Evolutionary conservation across 1,284 basidiomycete species (phyloP).

Genomic region (Mycena citricolor): DNA sequence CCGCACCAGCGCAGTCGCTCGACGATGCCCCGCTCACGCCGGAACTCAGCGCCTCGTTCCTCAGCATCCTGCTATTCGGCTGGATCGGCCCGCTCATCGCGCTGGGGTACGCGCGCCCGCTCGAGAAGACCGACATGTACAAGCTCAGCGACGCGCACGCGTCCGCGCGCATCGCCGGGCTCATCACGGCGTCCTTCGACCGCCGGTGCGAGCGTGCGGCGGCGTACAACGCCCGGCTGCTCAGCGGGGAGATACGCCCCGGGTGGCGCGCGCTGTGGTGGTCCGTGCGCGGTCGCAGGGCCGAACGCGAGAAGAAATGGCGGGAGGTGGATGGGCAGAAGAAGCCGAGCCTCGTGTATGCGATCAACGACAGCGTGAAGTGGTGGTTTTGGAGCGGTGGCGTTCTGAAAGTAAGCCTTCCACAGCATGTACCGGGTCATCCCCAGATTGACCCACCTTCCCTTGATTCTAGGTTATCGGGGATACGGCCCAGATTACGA

Average conservation of each 20-base stretch:
- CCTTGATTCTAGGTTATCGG: too few species aligned
- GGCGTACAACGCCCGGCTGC: constrained; percentile 70
- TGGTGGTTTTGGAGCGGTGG: constrained; percentile 85
- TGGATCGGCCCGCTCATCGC: constrained; percentile 79
- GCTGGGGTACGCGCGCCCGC: constrained; percentile 71
- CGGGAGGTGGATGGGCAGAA: constrained; percentile 62
- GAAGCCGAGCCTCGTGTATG: constrained; percentile 67
- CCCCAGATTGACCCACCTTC: too few species aligned
- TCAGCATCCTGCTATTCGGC: constrained; percentile 46
- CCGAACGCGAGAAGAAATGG: constrained; percentile 64
- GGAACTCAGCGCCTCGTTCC: constrained; percentile 44
- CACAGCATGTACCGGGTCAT: too few species aligned
- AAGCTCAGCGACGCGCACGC: constrained; percentile 68
- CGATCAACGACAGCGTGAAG: constrained; percentile 81
- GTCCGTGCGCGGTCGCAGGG: constrained; percentile 52
- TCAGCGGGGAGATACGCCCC: constrained; percentile 61
- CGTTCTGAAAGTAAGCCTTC: constrained; percentile 74
- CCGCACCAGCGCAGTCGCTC: constrained; percentile 42
- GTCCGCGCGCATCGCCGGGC: constrained; percentile 58
- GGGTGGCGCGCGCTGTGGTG: constrained; percentile 57
- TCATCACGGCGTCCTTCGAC: constrained; percentile 68
- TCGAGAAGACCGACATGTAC: constrained; percentile 85
- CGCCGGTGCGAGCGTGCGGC: constrained; percentile 56
- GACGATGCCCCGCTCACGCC: constrained; percentile 48
- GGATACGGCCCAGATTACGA: constrained; percentile 73